Percentiles rank a stretch among this genome's conserved stretches.
phyloP scores from a whole-genome alignment of 805 yeast species.

The Candida alai region DNA sequence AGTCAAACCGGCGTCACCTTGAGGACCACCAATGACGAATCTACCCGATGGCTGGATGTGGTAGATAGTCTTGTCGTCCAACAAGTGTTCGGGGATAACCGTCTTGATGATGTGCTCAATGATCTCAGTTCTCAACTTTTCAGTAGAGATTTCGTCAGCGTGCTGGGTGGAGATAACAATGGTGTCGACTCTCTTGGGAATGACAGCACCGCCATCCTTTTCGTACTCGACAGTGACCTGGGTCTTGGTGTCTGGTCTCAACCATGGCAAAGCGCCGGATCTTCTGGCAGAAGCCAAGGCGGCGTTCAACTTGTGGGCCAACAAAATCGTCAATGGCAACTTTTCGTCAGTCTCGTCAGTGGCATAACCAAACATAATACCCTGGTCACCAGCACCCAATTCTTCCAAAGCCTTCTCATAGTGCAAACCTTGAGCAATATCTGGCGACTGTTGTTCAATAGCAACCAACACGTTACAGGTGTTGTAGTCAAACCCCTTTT shows the following conservation, averaged over 20 bases:
- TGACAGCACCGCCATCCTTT: conserved; percentile 91
- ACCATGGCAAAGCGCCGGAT: conserved; percentile 90
- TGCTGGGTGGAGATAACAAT: conserved; percentile 97
- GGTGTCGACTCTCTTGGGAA: conserved; percentile 96
- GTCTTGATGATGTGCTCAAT: conserved; percentile 78
- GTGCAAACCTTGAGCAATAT: conserved; percentile 99
- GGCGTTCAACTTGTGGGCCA: conserved; percentile 94
- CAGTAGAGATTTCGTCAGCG: conserved; percentile 93
- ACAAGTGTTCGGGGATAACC: conserved; percentile 85
- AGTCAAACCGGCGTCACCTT: conserved; percentile 99
- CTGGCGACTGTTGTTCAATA: conserved; percentile 98
- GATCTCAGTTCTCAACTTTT: conserved; percentile 79
- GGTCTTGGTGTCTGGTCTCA: conserved; percentile 99
- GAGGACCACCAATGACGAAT: conserved; percentile 99
- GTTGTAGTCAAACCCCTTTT: conserved; percentile 97
- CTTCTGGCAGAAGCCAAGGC: conserved; percentile 98
- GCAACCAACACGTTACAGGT: conserved; percentile 99
- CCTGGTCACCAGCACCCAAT: conserved; percentile 99
- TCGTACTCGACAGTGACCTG: conserved; percentile 98
- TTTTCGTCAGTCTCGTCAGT: conserved; percentile 98
- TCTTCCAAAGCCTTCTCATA: conserved; percentile 94
- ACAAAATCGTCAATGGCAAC: conserved; percentile 88
- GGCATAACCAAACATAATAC: conserved; percentile 99
- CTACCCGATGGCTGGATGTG: conserved; percentile 99
- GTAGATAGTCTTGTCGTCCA: conserved; percentile 93